Evolutionary conservation across 106 monocot species (phyloP).

Genomic region (Dendrobium nobile): DNA sequence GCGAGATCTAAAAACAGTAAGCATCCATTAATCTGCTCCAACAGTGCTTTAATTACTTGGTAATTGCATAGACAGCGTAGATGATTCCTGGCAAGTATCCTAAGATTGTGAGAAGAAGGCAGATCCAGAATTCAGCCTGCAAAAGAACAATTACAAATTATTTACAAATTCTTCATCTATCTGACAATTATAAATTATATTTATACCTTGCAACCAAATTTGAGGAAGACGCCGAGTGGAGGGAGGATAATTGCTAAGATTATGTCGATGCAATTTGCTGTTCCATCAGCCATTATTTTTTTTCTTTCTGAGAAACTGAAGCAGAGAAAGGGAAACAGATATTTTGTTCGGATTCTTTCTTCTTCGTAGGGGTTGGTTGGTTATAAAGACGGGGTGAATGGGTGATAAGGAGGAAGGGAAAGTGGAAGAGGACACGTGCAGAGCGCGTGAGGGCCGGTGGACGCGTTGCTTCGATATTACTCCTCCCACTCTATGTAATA

Average conservation of each 20-base stretch:
- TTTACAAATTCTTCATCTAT: neutral
- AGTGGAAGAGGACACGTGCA: neutral
- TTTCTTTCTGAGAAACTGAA: neutral
- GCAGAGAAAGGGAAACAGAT: neutral
- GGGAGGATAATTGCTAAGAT: conserved; percentile 17
- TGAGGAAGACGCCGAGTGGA: conserved; percentile 20
- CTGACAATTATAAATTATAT: neutral
- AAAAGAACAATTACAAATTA: neutral
- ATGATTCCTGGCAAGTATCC: conserved; percentile 13
- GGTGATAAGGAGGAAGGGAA: neutral
- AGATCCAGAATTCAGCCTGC: conserved; percentile 14
- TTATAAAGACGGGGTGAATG: no score
- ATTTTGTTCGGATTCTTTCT: no score
- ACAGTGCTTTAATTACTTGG: neutral
- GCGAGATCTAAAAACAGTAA: neutral
- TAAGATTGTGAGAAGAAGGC: conserved; percentile 6
- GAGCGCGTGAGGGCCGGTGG: neutral
- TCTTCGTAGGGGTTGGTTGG: no score
- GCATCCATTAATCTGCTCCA: neutral
- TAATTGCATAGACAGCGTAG: conserved; percentile 9
- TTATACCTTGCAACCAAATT: conserved; percentile 18
- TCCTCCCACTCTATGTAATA: neutral
- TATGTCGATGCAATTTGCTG: conserved; percentile 16
- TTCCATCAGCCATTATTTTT: neutral
- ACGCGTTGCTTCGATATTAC: neutral